Base-by-base conservation (phyloP, 2,329 filamentous ascomycete genomes). In the Colletotrichum godetiae region DNA sequence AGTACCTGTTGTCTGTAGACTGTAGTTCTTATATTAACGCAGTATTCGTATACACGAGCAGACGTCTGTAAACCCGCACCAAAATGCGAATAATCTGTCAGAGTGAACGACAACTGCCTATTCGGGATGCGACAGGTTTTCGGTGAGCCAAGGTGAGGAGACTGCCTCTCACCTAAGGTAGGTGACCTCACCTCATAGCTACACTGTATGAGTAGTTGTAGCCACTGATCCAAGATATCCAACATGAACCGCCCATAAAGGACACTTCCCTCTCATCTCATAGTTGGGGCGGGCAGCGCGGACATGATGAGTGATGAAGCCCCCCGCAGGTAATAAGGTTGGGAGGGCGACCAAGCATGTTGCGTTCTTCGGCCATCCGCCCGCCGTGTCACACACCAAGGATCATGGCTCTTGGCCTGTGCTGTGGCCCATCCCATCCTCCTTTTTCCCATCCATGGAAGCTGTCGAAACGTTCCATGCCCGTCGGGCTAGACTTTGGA, bases 381-480 rank as follows among this genome's bases (percentile, higher is more conserved):
- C 46, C 42, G 29, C 42, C 35, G 24, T 31, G 29, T 42, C 24
- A 42, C 53, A 13, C 61, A 31, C 33, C 61, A 37, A 24, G 49
- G 13, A 31, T 64, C 22, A 27, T 35, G 62, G 31, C 31, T 49
- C 22, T n/a, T 15, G 31, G 29, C 49, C 29, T 55, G 31, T n/a
- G 22, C 35, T 15, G 35, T 46, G 58, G 33, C 27, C 55, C 35
- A 22, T 66, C 52, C 35, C 29, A 53, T 63, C 52, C 31, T 35
- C 19, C 52, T 35, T 33, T 42, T 61, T 10, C 19, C 31, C 27
- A 22, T 42, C 27, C 57, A 52, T 68, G 46, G 66, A 68, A 63
- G 66, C 66, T 33, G 33, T 49, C 60, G 67, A 65, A 66, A 37
- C 57, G 35, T 66, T 58, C 67, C 27, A 66, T 42, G 19, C 35